Conservation (phyloP, 2,329 filamentous ascomycete genomes). For the Boeremia exigua region DNA sequence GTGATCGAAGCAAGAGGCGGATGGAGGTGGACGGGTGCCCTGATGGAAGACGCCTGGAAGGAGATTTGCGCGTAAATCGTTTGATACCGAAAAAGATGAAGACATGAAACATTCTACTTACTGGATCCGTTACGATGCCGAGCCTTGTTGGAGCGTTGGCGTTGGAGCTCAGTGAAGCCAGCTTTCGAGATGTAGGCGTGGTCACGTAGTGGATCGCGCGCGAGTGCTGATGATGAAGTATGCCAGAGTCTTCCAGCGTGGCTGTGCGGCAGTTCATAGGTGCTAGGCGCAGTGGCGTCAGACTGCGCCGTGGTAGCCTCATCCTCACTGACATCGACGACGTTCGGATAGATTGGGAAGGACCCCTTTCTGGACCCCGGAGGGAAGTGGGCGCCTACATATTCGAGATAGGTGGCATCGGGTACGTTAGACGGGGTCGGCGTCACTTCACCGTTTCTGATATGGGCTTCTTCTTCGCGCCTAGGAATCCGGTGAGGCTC, state of each 20-base stretch:
- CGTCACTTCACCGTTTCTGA: background rate
- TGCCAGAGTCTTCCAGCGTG: background rate
- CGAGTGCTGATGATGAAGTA: background rate
- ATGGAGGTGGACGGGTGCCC: background rate
- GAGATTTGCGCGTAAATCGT: too few relatives aligned
- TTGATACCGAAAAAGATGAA: too few relatives aligned
- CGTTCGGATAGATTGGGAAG: background rate
- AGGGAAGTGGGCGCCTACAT: background rate
- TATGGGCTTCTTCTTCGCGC: background rate
- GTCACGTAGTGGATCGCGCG: background rate
- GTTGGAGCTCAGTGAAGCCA: background rate
- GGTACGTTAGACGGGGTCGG: background rate
- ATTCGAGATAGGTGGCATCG: background rate
- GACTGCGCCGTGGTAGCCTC: background rate
- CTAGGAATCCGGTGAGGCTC: background rate
- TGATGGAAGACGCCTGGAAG: background rate
- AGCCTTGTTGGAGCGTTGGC: background rate
- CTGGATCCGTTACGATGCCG: background rate
- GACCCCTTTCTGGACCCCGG: background rate
- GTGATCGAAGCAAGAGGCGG: background rate
- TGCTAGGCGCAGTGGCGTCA: background rate
- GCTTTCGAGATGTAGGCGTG: background rate
- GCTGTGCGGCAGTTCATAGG: background rate
- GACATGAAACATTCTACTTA: background rate
- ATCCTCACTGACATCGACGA: slow-evolving; percentile 4